Conservation (phyloP, 257 asterid species). For the Solanum medicagineum region DNA sequence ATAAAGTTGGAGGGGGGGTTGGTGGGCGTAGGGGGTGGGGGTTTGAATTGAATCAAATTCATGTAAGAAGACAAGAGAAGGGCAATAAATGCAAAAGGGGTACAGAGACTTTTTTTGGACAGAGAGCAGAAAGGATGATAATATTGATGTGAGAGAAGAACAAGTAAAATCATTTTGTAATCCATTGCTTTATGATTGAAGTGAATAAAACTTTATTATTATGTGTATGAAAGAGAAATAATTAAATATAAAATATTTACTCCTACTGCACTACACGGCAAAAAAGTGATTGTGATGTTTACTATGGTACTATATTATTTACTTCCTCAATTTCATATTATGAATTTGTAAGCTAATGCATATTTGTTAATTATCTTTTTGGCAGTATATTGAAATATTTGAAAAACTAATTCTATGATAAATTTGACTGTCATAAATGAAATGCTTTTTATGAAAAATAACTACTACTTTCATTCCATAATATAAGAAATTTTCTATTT, state of each 20-base stretch:
- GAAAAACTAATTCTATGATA: no score
- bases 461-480: no score
- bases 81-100: slow-evolving; percentile 50
- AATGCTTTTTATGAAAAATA: background rate
- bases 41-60: background rate
- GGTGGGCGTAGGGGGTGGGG: background rate
- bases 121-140: slow-evolving; percentile 54
- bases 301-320: background rate
- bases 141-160: slow-evolving; percentile 36
- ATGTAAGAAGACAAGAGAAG: background rate
- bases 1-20: background rate
- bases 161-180: slow-evolving; percentile 69
- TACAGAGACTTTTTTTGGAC: slow-evolving; percentile 71
- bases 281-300: background rate
- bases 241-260: background rate
- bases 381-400: no score
- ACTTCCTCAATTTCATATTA: no score
- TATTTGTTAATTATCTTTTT: no score
- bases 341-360: no score
- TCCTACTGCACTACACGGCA: background rate
- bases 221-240: background rate
- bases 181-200: slow-evolving; percentile 91
- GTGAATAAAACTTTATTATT: background rate
- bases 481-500: no score
- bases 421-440: no score